phyloP scores from a whole-genome alignment of 2,329 filamentous ascomycete genomes.

The Alternaria triticina region DNA sequence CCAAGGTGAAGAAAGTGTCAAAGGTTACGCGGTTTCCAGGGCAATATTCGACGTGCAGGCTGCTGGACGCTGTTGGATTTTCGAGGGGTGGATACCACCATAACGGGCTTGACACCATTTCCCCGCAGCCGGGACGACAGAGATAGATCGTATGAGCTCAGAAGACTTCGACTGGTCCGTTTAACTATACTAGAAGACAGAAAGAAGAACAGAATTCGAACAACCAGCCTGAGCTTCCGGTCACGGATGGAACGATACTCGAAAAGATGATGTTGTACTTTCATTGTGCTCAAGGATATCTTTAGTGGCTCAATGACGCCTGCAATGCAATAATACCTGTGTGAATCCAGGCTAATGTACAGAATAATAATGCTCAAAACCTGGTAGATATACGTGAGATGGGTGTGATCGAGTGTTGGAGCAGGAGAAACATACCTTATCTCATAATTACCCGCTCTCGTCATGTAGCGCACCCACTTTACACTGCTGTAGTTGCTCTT shows the following conservation, averaged over 20 bases:
- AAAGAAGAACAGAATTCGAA: too few species aligned
- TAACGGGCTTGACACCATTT: too few species aligned
- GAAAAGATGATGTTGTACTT: slow-evolving; percentile 6
- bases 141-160: too few species aligned
- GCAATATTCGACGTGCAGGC: too few species aligned
- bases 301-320: slow-evolving; percentile 24
- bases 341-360: slow-evolving; percentile 1
- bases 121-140: too few species aligned
- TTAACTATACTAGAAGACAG: too few species aligned
- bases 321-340: slow-evolving; percentile 28
- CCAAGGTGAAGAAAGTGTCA: too few species aligned
- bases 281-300: slow-evolving; percentile 13
- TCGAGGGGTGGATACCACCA: too few species aligned
- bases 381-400: background rate
- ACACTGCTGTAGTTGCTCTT: slow-evolving; percentile 99
- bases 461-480: slow-evolving; percentile 99
- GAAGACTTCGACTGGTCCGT: background rate
- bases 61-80: too few species aligned
- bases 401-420: background rate
- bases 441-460: slow-evolving; percentile 94
- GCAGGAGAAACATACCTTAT: slow-evolving; percentile 67
- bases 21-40: too few species aligned
- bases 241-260: background rate
- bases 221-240: background rate
- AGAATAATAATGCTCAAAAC: slow-evolving; percentile 11